Percentiles rank a stretch among this genome's conserved stretches.
phyloP scores from a whole-genome alignment of 2,329 filamentous ascomycete species.

The Ascochyta koolunga region DNA sequence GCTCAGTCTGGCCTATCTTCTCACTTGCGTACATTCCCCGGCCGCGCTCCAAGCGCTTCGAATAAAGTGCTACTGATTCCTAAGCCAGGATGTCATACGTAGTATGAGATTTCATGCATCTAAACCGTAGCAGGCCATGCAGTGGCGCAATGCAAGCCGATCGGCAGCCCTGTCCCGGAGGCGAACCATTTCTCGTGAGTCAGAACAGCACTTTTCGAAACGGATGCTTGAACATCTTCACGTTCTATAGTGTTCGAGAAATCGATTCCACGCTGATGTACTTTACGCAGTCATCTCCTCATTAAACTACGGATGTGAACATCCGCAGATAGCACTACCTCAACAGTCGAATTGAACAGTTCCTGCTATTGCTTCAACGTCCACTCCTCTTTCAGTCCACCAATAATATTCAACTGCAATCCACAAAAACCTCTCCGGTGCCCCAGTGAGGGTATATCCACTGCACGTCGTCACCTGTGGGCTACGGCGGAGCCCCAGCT shows the following conservation, averaged over 20 bases:
- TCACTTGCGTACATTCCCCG: not conserved
- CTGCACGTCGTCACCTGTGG: not conserved
- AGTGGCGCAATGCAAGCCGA: not conserved
- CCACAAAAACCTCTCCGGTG: not conserved
- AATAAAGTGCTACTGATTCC: not conserved
- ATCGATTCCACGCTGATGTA: not conserved
- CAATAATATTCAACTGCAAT: not conserved
- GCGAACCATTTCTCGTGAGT: not conserved
- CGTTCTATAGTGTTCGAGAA: too few relatives aligned
- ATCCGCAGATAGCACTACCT: not conserved
- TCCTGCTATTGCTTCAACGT: not conserved
- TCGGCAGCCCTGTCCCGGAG: not conserved
- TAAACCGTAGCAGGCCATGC: not conserved
- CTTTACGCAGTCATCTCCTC: not conserved
- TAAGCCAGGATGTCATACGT: not conserved
- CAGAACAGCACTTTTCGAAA: not conserved
- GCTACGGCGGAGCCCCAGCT: not conserved
- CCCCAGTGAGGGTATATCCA: conserved; percentile 5
- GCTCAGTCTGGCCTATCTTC: not conserved
- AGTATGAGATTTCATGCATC: not conserved
- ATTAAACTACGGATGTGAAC: not conserved
- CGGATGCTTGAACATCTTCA: not conserved
- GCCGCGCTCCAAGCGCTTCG: conserved; percentile 6
- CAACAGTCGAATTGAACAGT: not conserved
- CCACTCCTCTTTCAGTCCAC: not conserved